Evolutionary conservation across 768 basidiomycete species (phyloP).

Genomic region (Boletus vinaceobasis): DNA sequence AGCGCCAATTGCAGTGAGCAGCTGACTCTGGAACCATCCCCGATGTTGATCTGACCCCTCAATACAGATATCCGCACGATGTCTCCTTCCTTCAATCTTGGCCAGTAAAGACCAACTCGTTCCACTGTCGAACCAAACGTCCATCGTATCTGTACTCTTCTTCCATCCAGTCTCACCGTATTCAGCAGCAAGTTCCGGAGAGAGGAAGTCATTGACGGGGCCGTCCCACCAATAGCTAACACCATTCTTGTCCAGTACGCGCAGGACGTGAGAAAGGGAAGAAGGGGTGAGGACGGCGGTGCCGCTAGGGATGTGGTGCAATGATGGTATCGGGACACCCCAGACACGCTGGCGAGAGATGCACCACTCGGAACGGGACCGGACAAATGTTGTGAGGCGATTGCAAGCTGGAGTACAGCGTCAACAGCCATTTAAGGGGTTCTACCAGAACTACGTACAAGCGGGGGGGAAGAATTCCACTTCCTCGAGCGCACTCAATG

Average conservation of each 20-base stretch:
- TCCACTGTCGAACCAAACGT: conserved; percentile 99
- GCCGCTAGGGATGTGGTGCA: conserved; percentile 64
- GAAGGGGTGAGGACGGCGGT: conserved; percentile 59
- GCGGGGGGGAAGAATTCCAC: conserved; percentile 74
- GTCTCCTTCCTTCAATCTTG: conserved; percentile 35
- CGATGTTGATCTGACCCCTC: conserved; percentile 98
- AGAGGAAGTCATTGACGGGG: conserved; percentile 76
- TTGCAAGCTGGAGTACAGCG: conserved; percentile 58
- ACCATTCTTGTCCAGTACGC: conserved; percentile 68
- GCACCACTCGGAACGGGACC: conserved; percentile 94
- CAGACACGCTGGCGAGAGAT: conserved; percentile 96
- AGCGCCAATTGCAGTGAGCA: conserved; percentile 72
- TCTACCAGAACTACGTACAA: conserved; percentile 48
- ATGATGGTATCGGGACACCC: conserved; percentile 94
- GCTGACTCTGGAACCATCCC: conserved; percentile 97
- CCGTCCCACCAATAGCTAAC: conserved; percentile 92
- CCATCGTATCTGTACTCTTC: conserved; percentile 94
- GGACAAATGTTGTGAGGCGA: conserved; percentile 84
- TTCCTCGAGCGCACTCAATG: conserved; percentile 60
- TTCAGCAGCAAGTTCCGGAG: conserved; percentile 51
- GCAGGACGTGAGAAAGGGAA: conserved; percentile 72
- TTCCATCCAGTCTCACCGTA: conserved; percentile 50
- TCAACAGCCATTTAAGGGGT: neutral
- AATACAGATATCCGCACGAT: conserved; percentile 80
- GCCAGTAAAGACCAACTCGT: conserved; percentile 86